phyloP scores from a whole-genome alignment of 1,284 basidiomycete genomes.

The Pisolithus thermaeus region DNA sequence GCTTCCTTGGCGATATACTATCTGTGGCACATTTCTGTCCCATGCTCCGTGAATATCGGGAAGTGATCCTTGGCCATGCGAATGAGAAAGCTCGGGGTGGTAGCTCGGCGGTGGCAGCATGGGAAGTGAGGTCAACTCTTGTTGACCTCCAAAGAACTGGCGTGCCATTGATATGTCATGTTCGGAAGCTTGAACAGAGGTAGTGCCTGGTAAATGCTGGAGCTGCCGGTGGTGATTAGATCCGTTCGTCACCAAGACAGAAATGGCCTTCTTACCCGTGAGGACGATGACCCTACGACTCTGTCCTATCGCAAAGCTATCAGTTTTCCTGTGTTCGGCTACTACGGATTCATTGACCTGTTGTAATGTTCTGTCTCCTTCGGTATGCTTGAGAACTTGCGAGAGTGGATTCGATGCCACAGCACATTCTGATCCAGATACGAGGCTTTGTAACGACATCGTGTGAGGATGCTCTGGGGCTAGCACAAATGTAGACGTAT shows the following conservation, averaged over 20 bases:
- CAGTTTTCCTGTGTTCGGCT: neutral
- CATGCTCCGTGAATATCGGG: slow-evolving; percentile 46
- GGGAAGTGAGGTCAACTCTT: slow-evolving; percentile 26
- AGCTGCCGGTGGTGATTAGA: slow-evolving; percentile 40
- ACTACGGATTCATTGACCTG: slow-evolving; percentile 44
- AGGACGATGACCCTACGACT: slow-evolving; percentile 64
- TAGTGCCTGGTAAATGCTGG: slow-evolving; percentile 62
- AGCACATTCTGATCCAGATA: slow-evolving; percentile 90
- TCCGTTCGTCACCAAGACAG: neutral
- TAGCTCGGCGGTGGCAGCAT: slow-evolving; percentile 29
- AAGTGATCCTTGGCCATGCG: slow-evolving; percentile 26
- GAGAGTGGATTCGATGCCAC: slow-evolving; percentile 82
- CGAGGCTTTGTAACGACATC: slow-evolving; percentile 75
- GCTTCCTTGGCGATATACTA: slow-evolving; percentile 25
- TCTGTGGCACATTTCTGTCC: slow-evolving; percentile 44
- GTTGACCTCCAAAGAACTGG: slow-evolving; percentile 64
- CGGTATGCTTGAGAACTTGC: slow-evolving; percentile 88
- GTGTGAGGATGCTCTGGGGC: neutral
- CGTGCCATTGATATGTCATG: slow-evolving; percentile 70
- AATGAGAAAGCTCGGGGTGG: slow-evolving; percentile 36
- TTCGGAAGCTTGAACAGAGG: slow-evolving; percentile 43
- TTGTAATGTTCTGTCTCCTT: slow-evolving; percentile 85
- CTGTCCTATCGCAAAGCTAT: slow-evolving; percentile 49
- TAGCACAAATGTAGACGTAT: too few relatives aligned
- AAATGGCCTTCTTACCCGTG: slow-evolving; percentile 42